phyloP scores from a whole-genome alignment of 345 rosid species.

The Corchorus olitorius region DNA sequence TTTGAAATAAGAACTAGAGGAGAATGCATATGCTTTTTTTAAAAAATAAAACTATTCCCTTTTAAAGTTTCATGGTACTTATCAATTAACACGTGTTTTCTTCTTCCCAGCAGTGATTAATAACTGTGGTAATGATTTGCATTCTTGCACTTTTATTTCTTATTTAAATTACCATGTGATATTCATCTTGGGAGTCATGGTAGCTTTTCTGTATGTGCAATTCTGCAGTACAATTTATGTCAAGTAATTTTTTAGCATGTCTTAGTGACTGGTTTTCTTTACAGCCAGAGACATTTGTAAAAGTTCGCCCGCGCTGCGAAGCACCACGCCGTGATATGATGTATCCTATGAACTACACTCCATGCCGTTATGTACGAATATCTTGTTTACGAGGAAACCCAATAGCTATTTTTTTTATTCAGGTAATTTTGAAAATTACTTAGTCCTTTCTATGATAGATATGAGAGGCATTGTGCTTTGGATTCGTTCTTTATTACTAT shows the following conservation, averaged over 20 bases:
- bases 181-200: neutral
- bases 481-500: constrained; percentile 1
- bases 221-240: constrained; percentile 6
- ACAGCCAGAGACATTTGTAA: constrained; percentile 85
- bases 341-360: constrained; percentile 75
- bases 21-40: neutral
- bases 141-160: constrained; percentile 3
- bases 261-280: constrained; percentile 28
- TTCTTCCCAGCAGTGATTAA: neutral
- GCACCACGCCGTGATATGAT: constrained; percentile 90
- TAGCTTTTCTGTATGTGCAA: neutral
- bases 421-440: constrained; percentile 45
- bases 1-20: neutral
- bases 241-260: constrained; percentile 7
- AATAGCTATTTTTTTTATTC: constrained; percentile 82
- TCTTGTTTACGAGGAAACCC: constrained; percentile 90
- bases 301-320: constrained; percentile 86
- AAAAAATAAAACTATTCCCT: neutral
- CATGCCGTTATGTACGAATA: constrained; percentile 78
- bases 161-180: neutral
- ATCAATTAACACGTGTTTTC: neutral
- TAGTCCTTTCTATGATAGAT: constrained; percentile 7
- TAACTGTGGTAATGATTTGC: neutral
- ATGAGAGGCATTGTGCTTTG: neutral
- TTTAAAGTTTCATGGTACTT: neutral